Base-by-base conservation (phyloP, 192 early-diverging fungal genomes). In the Rhizophagus sp. region DNA sequence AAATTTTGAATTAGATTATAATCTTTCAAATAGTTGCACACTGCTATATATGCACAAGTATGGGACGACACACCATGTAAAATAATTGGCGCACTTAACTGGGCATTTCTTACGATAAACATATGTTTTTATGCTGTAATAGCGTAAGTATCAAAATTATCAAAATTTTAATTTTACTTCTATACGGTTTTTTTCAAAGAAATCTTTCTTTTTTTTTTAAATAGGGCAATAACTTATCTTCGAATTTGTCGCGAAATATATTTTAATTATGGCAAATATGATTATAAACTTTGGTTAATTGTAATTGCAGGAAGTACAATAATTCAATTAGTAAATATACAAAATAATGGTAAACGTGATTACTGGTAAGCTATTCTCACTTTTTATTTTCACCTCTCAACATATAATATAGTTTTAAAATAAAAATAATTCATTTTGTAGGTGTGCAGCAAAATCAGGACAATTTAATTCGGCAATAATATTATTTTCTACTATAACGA, bases 241-340 rank as follows among this genome's bases (percentile, higher is more conserved):
- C 68, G 68, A 17, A 27, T 70, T 39, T 70, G 68, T 41, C 36
- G 39, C 5, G 17, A 70, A 25, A 39, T 34, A 24, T 25, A 70
- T 70, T 44, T 70, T 41, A 27, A 70, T 41, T 36, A 39, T n/a
- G 68, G 68, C 11, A 39, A 39, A 70, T 70, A 39, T 41, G 68
- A 70, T 70, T 70, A 70, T 70, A 70, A 70, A 70, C 36, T 70
- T 11, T 44, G 68, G 68, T 19, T 39, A 19, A 22, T 44, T 8
- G 19, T 69, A 17, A 9, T 69, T 5, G 13, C 7, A 34, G 7
- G 15, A 12, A 3, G 25, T 41, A 5, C 13, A 2, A 4, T n/a
- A 6, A 33, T 69, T n/a, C 67, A 69, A 36, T 39, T 69, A 41
- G 22, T 69, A 22, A 36, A 22, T 36, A 36, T 30, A 8, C 34